Conservation (phyloP, 192 early-diverging fungal genomes). For the Haplosporangium gracile region DNA sequence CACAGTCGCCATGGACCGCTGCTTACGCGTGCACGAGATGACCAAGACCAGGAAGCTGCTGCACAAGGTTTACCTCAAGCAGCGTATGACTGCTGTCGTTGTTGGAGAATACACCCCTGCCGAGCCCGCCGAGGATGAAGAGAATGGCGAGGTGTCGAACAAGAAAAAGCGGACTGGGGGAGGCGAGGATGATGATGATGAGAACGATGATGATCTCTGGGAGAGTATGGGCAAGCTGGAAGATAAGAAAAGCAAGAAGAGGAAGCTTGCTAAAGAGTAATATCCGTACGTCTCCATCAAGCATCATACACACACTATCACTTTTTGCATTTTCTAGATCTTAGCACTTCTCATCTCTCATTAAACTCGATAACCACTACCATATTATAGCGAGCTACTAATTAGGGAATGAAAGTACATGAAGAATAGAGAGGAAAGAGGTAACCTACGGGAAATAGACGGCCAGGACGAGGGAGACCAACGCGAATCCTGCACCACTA, state of each 20-base stretch:
- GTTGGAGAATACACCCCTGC: conserved; percentile 63
- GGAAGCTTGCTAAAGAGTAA: conserved; percentile 34
- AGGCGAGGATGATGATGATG: conserved; percentile 9
- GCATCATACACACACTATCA: neutral
- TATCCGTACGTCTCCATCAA: neutral
- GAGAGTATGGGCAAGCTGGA: conserved; percentile 54
- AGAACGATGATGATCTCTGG: conserved; percentile 53
- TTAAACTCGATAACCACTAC: neutral
- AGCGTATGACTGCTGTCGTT: conserved; percentile 73
- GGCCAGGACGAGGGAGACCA: neutral
- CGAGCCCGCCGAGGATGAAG: conserved; percentile 35
- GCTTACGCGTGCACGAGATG: conserved; percentile 81
- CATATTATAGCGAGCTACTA: neutral
- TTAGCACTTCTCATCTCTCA: neutral
- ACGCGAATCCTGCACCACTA: neutral
- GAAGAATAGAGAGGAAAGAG: neutral
- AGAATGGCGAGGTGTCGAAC: conserved; percentile 11
- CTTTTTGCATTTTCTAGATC: neutral
- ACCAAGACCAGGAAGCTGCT: conserved; percentile 60
- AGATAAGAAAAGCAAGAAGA: conserved; percentile 47
- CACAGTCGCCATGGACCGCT: conserved; percentile 81
- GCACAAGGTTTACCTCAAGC: conserved; percentile 84
- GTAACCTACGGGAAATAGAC: neutral
- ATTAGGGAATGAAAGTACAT: neutral
- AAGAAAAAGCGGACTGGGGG: conserved; percentile 15